Evolutionary conservation across 352 stramenopile genomes (phyloP), one percentile per base, ranked within the genome.

Genomic region (Hyaloperonospora arabidopsidis): DNA sequence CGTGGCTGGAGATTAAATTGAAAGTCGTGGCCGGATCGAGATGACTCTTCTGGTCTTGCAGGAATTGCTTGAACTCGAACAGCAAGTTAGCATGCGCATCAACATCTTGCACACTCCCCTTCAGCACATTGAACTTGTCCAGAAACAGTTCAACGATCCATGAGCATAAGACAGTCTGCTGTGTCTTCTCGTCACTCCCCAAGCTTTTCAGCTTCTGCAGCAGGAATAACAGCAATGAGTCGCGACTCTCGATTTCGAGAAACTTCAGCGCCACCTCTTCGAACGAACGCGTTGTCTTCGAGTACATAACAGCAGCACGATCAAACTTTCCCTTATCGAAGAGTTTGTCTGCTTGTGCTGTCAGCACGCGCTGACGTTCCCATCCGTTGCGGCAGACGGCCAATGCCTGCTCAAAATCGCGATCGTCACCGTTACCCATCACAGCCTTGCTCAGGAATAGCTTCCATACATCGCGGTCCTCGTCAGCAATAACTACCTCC

Each of bases 71-170:
- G 57, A 97, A 96, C 61, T 97, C 87, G 35, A 93, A 89, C 23
- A 95, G 61, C 49, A 91, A 60, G 45, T 91, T 89, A 2, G 84
- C 84, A 45, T 94, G 83, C 1, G 84, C 71, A 19, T 95, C 85
- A 2, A 95, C 82, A 44, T 95, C 85, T 44, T 91, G 79, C 5
- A 85, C 79, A 44, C 73, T 87, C 10, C 78, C 80, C 52, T 88
- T 89, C 2, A 93, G 58, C 40, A 86, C 80, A 49, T 91, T 95
- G 57, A 97, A 92, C 56, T 94, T 92, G 64, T 96, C 80, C 25
- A 97, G 56, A 43, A 95, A 97, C 10, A 97, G 74, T 60, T 97
- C 91, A 13, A 94, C 87, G 38, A 97, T 88, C 90, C 90, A 97
- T 22, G 89, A 95, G 47, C 84, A 95, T 12, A 97, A 61, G 44